These are phyloP conservation scores for Viola pubescens DNA, from an alignment of 441 rosid genomes.

Conservation along the genomic window DNA sequence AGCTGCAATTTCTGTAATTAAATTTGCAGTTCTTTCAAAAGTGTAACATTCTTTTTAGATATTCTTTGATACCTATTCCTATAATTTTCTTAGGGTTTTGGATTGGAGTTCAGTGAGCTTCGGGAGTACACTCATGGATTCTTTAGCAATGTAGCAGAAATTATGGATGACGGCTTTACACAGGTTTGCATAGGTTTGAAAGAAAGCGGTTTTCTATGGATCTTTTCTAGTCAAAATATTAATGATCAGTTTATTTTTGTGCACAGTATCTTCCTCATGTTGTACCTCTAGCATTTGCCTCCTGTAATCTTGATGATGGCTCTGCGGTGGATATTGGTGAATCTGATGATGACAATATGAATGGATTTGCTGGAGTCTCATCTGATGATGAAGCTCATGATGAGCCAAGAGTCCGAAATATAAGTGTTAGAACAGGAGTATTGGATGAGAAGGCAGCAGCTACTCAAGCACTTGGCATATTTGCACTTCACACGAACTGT, in stretches of 20 bases:
- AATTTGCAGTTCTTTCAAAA: conserved; percentile 16
- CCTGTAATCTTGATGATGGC: conserved; percentile 99
- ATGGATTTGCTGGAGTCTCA: conserved; percentile 87
- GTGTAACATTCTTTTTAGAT: not conserved
- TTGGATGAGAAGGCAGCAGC: conserved; percentile 99
- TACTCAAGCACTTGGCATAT: conserved; percentile 95
- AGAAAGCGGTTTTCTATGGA: conserved; percentile 11
- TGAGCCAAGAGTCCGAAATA: conserved; percentile 90
- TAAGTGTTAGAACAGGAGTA: conserved; percentile 94
- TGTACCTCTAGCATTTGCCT: conserved; percentile 76
- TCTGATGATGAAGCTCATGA: conserved; percentile 99
- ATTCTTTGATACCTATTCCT: not conserved
- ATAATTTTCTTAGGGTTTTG: conserved; percentile 61
- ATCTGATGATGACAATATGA: conserved; percentile 80
- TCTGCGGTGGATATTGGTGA: conserved; percentile 90
- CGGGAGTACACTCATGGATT: conserved; percentile 97
- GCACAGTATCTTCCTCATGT: conserved; percentile 89
- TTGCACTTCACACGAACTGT: conserved; percentile 84
- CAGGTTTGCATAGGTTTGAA: conserved; percentile 44
- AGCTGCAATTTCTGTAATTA: conserved; percentile 86
- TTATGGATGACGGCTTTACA: conserved; percentile 76
- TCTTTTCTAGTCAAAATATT: conserved; percentile 2
- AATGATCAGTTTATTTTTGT: conserved; percentile 18
- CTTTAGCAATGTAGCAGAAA: conserved; percentile 95
- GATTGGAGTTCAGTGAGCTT: conserved; percentile 88